A percentile compares a stretch with the other conserved stretches of the same genome.
Evolutionary conservation across 371 early-diverging fungal species (phyloP).

Genomic region (Syncephalis plumigaleata): DNA sequence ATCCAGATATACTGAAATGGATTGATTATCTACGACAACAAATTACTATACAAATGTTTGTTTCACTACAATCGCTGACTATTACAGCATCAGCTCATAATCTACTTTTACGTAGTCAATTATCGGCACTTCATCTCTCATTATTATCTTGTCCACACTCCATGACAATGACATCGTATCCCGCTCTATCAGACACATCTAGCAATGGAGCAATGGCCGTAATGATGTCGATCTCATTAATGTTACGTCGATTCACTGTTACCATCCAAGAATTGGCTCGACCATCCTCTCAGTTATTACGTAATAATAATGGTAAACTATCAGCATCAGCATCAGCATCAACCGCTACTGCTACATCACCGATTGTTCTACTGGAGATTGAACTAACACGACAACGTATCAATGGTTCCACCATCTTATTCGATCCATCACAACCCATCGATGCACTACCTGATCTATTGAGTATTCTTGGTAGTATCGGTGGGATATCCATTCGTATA

Average conservation of each 20-base stretch:
- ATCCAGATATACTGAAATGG: slow-evolving; percentile 6
- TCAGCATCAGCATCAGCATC: too few species aligned
- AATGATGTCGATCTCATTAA: too few species aligned
- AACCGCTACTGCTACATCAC: too few species aligned
- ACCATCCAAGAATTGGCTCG: too few species aligned
- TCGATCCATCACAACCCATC: slow-evolving; percentile 21
- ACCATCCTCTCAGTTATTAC: too few species aligned
- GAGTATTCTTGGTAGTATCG: slow-evolving; percentile 33
- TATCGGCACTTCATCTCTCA: slow-evolving; percentile 4
- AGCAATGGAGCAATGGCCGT: too few species aligned
- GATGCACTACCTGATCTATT: slow-evolving; percentile 17
- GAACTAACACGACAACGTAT: slow-evolving; percentile 6
- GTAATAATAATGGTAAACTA: too few species aligned
- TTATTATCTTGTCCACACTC: too few species aligned
- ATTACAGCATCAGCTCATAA: slow-evolving; percentile 24
- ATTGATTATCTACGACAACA: slow-evolving; percentile 15
- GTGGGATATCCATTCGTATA: slow-evolving; percentile 29
- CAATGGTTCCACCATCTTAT: slow-evolving; percentile 20
- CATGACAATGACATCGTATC: too few species aligned
- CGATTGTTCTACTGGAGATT: too few species aligned
- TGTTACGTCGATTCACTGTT: too few species aligned
- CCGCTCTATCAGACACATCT: too few species aligned
- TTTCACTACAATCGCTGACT: slow-evolving; percentile 16
- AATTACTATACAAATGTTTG: slow-evolving; percentile 19
- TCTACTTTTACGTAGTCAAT: slow-evolving; percentile 15